Percentiles rank a stretch among this genome's conserved stretches.
Evolutionary conservation across 1,139 yeast genomes (phyloP).

Genomic region (Saccharomyces uvarum): DNA sequence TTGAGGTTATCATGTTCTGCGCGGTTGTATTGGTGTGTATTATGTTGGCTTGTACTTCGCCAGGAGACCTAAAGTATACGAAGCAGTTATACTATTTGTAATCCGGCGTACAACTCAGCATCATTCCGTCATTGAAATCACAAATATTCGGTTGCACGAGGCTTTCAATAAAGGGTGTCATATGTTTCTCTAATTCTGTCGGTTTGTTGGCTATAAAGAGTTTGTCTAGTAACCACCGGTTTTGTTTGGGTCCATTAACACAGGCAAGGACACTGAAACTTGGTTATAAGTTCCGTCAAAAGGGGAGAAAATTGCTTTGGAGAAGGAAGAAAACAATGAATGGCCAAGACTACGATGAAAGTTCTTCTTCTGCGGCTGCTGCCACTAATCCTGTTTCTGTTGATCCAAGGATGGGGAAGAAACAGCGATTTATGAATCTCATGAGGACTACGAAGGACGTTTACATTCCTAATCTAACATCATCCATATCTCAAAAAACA

Average conservation of each 20-base stretch:
- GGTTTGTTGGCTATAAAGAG: constrained; percentile 1
- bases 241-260: neutral
- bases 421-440: constrained; percentile 37
- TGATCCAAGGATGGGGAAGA: constrained; percentile 11
- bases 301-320: neutral
- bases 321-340: neutral
- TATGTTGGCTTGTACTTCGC: neutral
- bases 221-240: neutral
- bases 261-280: neutral
- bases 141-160: neutral
- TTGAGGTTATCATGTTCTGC: neutral
- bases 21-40: neutral
- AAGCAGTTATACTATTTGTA: neutral
- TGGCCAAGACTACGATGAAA: neutral
- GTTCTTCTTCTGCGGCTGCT: neutral
- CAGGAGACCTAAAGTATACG: neutral
- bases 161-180: neutral
- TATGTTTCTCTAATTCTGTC: neutral
- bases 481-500: constrained; percentile 44
- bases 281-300: constrained; percentile 1
- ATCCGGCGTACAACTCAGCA: neutral
- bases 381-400: neutral
- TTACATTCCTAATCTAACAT: constrained; percentile 47
- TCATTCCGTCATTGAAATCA: neutral
- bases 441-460: constrained; percentile 52